Conservation (phyloP, 2,329 filamentous ascomycete species). For the Cladosporium sp. region DNA sequence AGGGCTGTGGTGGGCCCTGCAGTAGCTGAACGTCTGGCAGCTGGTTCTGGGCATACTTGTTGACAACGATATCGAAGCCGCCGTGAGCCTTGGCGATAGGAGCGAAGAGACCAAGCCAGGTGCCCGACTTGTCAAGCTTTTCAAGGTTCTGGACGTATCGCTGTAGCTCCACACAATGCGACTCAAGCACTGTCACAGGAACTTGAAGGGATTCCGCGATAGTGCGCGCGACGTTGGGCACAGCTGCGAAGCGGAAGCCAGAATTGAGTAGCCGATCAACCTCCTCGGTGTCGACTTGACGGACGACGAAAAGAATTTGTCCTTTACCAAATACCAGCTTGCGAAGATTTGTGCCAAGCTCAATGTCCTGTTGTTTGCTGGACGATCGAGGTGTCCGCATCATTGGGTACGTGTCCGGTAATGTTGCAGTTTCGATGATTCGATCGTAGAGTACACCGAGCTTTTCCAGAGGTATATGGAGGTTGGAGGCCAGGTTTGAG, state of each 20-base stretch:
- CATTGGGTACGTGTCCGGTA: background rate
- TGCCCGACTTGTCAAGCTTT: slow-evolving; percentile 36
- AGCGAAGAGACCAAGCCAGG: slow-evolving; percentile 35
- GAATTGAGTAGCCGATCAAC: slow-evolving; percentile 61
- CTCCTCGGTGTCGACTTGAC: slow-evolving; percentile 57
- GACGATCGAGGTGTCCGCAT: background rate
- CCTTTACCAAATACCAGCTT: slow-evolving; percentile 58
- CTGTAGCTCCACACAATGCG: slow-evolving; percentile 61
- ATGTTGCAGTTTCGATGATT: slow-evolving; percentile 33
- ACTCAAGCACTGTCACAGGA: slow-evolving; percentile 56
- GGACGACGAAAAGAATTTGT: slow-evolving; percentile 76
- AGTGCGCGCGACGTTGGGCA: slow-evolving; percentile 63
- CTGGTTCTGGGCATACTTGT: slow-evolving; percentile 35
- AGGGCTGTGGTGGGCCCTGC: slow-evolving; percentile 25
- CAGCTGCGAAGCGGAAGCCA: slow-evolving; percentile 73
- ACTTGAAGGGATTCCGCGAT: slow-evolving; percentile 74
- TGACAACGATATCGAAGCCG: slow-evolving; percentile 43
- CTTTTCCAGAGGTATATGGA: slow-evolving; percentile 38
- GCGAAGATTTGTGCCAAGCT: slow-evolving; percentile 32
- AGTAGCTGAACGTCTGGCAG: slow-evolving; percentile 43
- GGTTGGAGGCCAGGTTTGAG: slow-evolving; percentile 63
- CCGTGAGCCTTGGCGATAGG: slow-evolving; percentile 30
- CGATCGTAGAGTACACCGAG: slow-evolving; percentile 35
- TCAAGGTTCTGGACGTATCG: slow-evolving; percentile 48
- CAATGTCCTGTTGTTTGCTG: slow-evolving; percentile 33